These are phyloP conservation scores for Globisporangium alternatum DNA, from an alignment of 352 stramenopile species.

Conservation along the genomic window DNA sequence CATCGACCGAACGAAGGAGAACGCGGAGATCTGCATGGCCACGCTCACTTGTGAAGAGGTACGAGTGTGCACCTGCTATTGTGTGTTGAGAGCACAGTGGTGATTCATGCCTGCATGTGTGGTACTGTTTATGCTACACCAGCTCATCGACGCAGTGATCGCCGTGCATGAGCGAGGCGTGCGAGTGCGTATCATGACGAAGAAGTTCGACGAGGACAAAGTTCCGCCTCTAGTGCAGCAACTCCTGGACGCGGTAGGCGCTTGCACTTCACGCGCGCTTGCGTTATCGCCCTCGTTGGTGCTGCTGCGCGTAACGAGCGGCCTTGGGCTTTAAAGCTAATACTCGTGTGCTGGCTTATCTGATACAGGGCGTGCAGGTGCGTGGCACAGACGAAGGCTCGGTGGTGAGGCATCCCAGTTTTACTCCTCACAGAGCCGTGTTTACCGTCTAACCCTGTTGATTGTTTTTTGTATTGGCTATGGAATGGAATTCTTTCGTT, in stretches of 20 bases:
- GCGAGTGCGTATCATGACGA: slow-evolving; percentile 54
- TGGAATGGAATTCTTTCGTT: no score
- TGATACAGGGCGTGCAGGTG: no score
- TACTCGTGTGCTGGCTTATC: no score
- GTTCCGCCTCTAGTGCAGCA: background rate
- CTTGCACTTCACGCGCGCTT: background rate
- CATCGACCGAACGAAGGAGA: slow-evolving; percentile 34
- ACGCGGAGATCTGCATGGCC: slow-evolving; percentile 61
- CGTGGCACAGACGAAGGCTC: no score
- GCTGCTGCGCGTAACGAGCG: no score
- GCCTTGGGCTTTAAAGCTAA: no score
- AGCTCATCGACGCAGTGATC: slow-evolving; percentile 56
- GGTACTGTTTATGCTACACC: no score
- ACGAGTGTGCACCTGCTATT: background rate
- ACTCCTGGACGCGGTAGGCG: slow-evolving; percentile 4
- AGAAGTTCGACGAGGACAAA: slow-evolving; percentile 18
- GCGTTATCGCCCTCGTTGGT: no score
- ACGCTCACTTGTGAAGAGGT: slow-evolving; percentile 68
- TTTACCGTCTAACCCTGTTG: no score
- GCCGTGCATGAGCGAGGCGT: slow-evolving; percentile 46
- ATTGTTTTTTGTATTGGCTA: no score
- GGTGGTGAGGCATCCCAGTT: no score
- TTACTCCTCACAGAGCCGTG: no score
- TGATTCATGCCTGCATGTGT: background rate
- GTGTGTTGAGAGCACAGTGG: background rate